Evolutionary conservation across 768 basidiomycete species (phyloP), one percentile per base, ranked within the genome.

Genomic region (Kwoniella mangroviensis): DNA sequence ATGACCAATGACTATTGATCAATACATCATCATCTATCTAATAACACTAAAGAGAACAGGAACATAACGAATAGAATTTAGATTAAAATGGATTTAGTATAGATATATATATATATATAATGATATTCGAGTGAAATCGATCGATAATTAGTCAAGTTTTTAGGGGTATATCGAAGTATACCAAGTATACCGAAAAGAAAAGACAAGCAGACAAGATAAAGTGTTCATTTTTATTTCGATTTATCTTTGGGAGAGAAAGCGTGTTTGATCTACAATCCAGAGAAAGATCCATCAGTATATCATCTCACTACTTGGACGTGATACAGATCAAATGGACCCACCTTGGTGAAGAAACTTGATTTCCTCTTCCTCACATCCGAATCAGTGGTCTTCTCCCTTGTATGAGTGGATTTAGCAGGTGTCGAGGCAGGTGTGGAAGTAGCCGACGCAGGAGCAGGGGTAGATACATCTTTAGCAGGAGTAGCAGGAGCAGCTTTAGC

Each of bases 291-390:
- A 28, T 63, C 62, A 69, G 67, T n/a, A 22, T 24, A 22, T 24
- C 5, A 24, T 11, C 21, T 19, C 40, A 28, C 13, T 59, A 26
- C 3, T 43, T 26, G 45, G 9, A 19, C 9, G 10, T 17, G 10
- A 15, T 17, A 12, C 17, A 24, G 4, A 54, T 24, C 11, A 24
- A 12, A 9, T n/a, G 45, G 6, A 69, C 76, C 53, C 57, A 76
- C 81, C 77, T 83, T 83, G 64, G 45, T 51, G 63, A 83, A 79
- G 71, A 83, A 72, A 60, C 79, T 72, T 4, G 76, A 77, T 76
- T 83, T 83, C 52, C 73, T 72, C 77, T 83, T 83, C 56, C 71
- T 71, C 13, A 70, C 65, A 54, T 78, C 79, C 15, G 74, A 69
- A 19, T 69, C 70, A 24, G 61, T 63, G 5, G 77, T 68, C 21